Percentiles rank a stretch among this genome's conserved stretches.
Evolutionary conservation across 257 asterid genomes (phyloP).

Genomic region (Plantago major): DNA sequence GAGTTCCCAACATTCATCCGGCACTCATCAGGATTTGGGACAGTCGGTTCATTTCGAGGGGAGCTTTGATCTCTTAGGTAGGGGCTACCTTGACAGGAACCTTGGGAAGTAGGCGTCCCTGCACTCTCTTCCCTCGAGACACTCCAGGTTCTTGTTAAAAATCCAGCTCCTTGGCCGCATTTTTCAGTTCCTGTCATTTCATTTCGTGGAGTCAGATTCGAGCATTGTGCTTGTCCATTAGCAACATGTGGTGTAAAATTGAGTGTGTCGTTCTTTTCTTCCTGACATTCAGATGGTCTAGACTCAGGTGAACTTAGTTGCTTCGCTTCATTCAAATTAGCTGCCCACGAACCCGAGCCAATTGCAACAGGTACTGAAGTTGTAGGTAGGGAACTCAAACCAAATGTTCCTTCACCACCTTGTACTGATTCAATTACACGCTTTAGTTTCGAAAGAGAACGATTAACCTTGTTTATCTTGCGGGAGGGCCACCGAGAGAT

Average conservation of each 20-base stretch:
- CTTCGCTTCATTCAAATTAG: conserved; percentile 43
- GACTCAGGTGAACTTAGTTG: conserved; percentile 38
- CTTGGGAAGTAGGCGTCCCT: conserved; percentile 80
- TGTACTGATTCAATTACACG: conserved; percentile 85
- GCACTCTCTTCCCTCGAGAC: conserved; percentile 78
- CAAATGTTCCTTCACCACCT: conserved; percentile 78
- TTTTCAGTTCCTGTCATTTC: conserved; percentile 26
- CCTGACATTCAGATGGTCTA: conserved; percentile 45
- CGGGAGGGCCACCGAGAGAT: conserved; percentile 97
- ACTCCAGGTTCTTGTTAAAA: conserved; percentile 43
- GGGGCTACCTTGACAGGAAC: conserved; percentile 71
- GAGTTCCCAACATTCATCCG: conserved; percentile 24
- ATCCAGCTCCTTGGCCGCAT: conserved; percentile 15
- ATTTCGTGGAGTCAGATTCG: conserved; percentile 31
- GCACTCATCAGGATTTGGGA: conserved; percentile 42
- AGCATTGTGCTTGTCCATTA: conserved; percentile 35
- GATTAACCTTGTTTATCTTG: conserved; percentile 91
- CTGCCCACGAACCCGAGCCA: conserved; percentile 65
- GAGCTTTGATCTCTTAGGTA: conserved; percentile 37
- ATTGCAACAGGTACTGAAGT: conserved; percentile 55
- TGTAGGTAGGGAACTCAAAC: conserved; percentile 58
- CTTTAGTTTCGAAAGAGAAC: conserved; percentile 74
- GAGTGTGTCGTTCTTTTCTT: conserved; percentile 36
- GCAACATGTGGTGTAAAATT: conserved; percentile 23
- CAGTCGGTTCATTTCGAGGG: conserved; percentile 40